phyloP scores from a whole-genome alignment of 78 protist genomes.

The Anaeramoeba flamelloides region DNA sequence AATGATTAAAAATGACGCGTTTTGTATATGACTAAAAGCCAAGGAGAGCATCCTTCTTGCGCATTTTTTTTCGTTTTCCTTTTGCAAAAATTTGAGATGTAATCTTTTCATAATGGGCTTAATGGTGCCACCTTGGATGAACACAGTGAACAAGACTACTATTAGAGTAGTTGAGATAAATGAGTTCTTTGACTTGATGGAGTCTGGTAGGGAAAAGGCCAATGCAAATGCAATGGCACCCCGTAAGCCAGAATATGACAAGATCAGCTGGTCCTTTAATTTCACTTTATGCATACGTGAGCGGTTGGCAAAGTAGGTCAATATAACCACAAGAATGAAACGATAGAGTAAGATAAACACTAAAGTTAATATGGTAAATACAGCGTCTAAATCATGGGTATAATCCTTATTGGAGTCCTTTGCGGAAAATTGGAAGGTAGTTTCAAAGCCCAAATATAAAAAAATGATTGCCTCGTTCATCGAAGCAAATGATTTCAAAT shows the following conservation, averaged over 20 bases:
- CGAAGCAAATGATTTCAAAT: neutral
- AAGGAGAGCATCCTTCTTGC: too few species aligned
- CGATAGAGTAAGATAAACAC: too few species aligned
- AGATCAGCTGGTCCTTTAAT: conserved; percentile 14
- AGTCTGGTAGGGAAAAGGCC: conserved; percentile 10
- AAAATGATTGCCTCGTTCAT: conserved; percentile 14
- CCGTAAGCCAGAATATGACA: conserved; percentile 18
- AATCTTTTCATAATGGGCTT: conserved; percentile 12
- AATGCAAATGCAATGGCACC: conserved; percentile 30
- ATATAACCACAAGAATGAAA: neutral
- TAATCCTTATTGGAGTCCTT: too few species aligned
- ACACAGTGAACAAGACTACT: conserved; percentile 14
- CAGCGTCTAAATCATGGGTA: too few species aligned
- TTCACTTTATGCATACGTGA: neutral
- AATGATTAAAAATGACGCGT: too few species aligned
- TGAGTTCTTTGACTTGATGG: neutral
- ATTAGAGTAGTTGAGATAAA: conserved; percentile 14
- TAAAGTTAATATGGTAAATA: too few species aligned
- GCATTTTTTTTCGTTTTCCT: too few species aligned
- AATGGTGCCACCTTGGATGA: conserved; percentile 19
- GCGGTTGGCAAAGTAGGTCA: conserved; percentile 6
- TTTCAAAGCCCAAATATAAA: conserved; percentile 9
- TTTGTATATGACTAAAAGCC: too few species aligned
- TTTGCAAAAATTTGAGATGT: too few species aligned
- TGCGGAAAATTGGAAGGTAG: too few species aligned